These are phyloP conservation scores for Garcia nutans DNA, from an alignment of 345 rosid genomes.

Conservation along the genomic window DNA sequence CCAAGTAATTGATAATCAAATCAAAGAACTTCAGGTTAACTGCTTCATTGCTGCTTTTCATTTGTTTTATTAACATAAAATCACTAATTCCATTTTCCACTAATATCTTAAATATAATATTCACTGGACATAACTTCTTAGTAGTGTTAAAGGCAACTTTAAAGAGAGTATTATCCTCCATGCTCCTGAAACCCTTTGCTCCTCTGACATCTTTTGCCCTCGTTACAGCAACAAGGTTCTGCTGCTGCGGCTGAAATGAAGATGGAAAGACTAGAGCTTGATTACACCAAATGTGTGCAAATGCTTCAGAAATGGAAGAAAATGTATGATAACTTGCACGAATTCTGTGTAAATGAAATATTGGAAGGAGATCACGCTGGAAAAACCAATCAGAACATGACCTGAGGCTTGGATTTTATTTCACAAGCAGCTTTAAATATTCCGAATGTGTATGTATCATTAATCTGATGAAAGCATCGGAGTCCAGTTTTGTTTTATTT, in stretches of 20 bases:
- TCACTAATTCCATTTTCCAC: background rate
- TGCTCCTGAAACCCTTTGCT: background rate
- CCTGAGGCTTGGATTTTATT: background rate
- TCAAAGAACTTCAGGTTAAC: constrained; percentile 68
- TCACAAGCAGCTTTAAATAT: background rate
- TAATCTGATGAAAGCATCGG: background rate
- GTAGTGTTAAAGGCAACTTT: background rate
- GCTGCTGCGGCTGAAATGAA: constrained; percentile 67
- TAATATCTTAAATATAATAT: background rate
- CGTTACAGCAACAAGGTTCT: constrained; percentile 52
- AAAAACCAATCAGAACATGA: background rate
- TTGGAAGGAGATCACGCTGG: constrained; percentile 38
- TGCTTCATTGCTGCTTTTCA: background rate
- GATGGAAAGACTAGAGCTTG: constrained; percentile 59
- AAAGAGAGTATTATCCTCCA: background rate
- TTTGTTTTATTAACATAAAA: background rate
- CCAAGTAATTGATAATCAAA: constrained; percentile 50
- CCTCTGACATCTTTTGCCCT: background rate
- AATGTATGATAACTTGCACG: constrained; percentile 56
- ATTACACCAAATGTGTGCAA: constrained; percentile 33
- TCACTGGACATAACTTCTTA: background rate
- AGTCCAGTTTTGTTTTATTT: background rate
- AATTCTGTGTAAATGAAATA: constrained; percentile 50
- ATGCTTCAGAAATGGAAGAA: constrained; percentile 63
- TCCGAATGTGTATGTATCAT: background rate